These are phyloP conservation scores for Penicillium sp. DNA, from an alignment of 2,329 filamentous ascomycete genomes.

Conservation along the genomic window DNA sequence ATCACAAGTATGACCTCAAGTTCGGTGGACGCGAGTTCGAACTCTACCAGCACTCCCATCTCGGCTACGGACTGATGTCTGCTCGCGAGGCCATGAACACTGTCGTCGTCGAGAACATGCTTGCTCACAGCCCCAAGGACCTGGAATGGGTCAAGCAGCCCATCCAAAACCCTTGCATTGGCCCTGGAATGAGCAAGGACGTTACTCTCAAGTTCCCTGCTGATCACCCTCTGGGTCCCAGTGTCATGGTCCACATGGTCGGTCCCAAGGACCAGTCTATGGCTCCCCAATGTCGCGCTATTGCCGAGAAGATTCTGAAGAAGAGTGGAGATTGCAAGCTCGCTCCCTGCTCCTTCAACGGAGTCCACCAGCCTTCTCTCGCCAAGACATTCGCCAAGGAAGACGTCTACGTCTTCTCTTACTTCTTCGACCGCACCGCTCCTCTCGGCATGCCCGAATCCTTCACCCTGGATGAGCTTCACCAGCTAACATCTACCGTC, in stretches of 20 bases:
- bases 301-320: constrained; percentile 86
- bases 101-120: constrained; percentile 70
- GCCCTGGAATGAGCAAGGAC: constrained; percentile 73
- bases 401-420: constrained; percentile 95
- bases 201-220: constrained; percentile 72
- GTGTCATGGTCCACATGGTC: constrained; percentile 78
- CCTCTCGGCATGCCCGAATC: constrained; percentile 98
- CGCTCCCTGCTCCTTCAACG: constrained; percentile 97
- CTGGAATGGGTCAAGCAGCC: constrained; percentile 69
- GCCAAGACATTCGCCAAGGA: constrained; percentile 89
- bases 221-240: constrained; percentile 65
- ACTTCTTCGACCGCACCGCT: constrained; percentile 94
- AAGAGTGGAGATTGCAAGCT: constrained; percentile 83
- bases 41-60: constrained; percentile 96
- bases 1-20: constrained; percentile 91
- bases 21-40: constrained; percentile 91
- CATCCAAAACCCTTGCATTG: constrained; percentile 82
- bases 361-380: constrained; percentile 89
- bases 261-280: constrained; percentile 71
- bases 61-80: constrained; percentile 95
- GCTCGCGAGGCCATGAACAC: constrained; percentile 85
- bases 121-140: constrained; percentile 62
- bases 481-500: constrained; percentile 80
- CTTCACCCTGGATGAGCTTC: constrained; percentile 88
- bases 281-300: constrained; percentile 82